A percentile compares a stretch with the other conserved stretches of the same genome.
phyloP scores from a whole-genome alignment of 805 yeast genomes.

The Ogataea parapolymorpha region DNA sequence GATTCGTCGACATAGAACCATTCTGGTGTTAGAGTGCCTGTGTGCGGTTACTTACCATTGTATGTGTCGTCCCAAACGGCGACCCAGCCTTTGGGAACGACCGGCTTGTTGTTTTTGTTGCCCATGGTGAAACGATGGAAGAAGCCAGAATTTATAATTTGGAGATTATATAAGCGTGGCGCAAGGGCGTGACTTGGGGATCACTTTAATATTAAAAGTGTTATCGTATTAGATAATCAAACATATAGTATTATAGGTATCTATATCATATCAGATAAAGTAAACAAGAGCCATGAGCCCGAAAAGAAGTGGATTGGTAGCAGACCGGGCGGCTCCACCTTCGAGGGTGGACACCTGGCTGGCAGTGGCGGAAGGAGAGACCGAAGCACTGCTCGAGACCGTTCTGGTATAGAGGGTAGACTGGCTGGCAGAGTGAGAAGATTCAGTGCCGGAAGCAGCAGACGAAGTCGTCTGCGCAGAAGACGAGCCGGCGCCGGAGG shows the following conservation, averaged over 20 bases:
- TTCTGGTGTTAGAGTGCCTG: constrained; percentile 21
- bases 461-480: constrained; percentile 3
- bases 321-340: not conserved
- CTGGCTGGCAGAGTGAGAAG: not conserved
- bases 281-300: constrained; percentile 2
- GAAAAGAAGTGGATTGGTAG: not conserved
- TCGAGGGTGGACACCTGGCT: not conserved
- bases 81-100: constrained; percentile 51
- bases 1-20: constrained; percentile 79
- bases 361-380: not conserved
- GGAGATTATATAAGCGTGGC: constrained; percentile 3
- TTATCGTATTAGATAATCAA: not conserved
- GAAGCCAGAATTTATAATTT: too few species aligned
- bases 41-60: constrained; percentile 26
- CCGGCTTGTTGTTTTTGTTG: constrained; percentile 23
- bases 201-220: too few species aligned
- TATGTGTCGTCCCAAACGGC: constrained; percentile 71
- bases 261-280: not conserved
- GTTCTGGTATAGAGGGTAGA: not conserved
- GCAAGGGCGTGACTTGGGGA: not conserved
- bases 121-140: constrained; percentile 20
- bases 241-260: not conserved
- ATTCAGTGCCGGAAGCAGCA: constrained; percentile 1
- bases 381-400: too few species aligned
- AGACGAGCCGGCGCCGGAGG: constrained; percentile 2